These are phyloP conservation scores for Desmodesmus armatus DNA, from an alignment of 139 green algal genomes.

Conservation along the genomic window DNA sequence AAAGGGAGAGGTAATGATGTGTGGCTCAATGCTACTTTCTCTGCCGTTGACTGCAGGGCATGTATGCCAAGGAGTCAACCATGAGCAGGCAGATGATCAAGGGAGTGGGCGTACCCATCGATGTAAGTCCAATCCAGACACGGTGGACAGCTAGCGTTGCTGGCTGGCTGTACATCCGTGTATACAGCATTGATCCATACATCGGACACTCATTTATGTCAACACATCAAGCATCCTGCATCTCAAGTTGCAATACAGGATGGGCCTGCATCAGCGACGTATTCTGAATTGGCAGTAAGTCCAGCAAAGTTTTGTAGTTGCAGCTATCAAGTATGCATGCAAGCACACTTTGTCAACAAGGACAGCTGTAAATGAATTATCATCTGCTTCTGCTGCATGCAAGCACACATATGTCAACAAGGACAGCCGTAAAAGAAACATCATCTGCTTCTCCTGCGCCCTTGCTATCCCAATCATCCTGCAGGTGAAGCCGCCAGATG, in stretches of 20 bases:
- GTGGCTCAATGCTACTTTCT: background rate
- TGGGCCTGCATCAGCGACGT: background rate
- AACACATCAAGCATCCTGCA: background rate
- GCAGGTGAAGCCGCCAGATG: slow-evolving; percentile 45
- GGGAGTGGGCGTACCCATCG: slow-evolving; percentile 55
- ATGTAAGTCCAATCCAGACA: too few species aligned
- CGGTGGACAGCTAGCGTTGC: too few species aligned
- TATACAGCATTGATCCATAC: background rate
- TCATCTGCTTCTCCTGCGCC: too few species aligned
- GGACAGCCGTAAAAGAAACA: too few species aligned
- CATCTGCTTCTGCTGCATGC: too few species aligned
- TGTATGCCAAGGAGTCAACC: slow-evolving; percentile 48
- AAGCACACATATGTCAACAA: too few species aligned
- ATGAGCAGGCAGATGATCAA: slow-evolving; percentile 37
- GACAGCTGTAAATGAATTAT: too few species aligned
- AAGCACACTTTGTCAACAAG: too few species aligned
- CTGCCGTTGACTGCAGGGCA: slow-evolving; percentile 13
- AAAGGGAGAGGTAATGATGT: background rate
- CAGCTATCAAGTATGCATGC: too few species aligned
- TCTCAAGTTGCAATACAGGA: background rate
- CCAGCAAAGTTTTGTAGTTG: too few species aligned
- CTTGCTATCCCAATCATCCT: too few species aligned
- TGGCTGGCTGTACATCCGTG: background rate
- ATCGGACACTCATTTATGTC: background rate
- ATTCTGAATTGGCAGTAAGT: too few species aligned